Evolutionary conservation across 192 early-diverging fungal species (phyloP), one percentile per base, ranked within the genome.

Genomic region (Rhizophagus clarus): DNA sequence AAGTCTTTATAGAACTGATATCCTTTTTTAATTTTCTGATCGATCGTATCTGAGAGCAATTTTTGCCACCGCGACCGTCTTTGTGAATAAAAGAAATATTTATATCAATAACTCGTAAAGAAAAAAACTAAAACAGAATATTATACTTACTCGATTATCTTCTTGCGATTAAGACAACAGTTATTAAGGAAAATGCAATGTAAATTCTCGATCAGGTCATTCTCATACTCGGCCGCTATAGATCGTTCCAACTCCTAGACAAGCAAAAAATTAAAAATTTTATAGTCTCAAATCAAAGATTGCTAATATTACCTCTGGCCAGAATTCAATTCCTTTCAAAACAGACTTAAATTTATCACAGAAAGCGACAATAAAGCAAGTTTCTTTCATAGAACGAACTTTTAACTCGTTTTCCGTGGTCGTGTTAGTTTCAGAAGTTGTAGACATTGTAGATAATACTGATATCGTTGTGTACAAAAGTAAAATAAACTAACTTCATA

Each of bases 171-270:
- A 45, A 77, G 26, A 62, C 24, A 60, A 62, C 40, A 51, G 37
- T 77, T 77, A n/a, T 32, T 47, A 34, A 77, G 42, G 31, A 77
- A 77, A 24, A 20, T 37, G 40, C 75, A 77, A 66, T 77, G 75
- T 17, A 77, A 42, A 45, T 77, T 31, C 37, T 77, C 75, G 31
- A 77, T 40, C 31, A 77, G 12, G 34, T 63, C 75, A 66, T 66
- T 62, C 26, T 60, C 40, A 45, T 24, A 29, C 5, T 31, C 26
- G 6, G 17, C 24, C 24, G 51, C 51, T 11, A 77, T 20, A 6
- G 75, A 34, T n/a, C 49, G 62, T 66, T 77, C 75, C 10, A 77
- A 67, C 29, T 77, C 75, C 75, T 77, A n/a, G 15, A 66, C 22
- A 29, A 61, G 49, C 1, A 61, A 75, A 56, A 60, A 3, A 67